phyloP scores from a whole-genome alignment of 2,329 filamentous ascomycete species.

The Colletotrichum echinochloae region DNA sequence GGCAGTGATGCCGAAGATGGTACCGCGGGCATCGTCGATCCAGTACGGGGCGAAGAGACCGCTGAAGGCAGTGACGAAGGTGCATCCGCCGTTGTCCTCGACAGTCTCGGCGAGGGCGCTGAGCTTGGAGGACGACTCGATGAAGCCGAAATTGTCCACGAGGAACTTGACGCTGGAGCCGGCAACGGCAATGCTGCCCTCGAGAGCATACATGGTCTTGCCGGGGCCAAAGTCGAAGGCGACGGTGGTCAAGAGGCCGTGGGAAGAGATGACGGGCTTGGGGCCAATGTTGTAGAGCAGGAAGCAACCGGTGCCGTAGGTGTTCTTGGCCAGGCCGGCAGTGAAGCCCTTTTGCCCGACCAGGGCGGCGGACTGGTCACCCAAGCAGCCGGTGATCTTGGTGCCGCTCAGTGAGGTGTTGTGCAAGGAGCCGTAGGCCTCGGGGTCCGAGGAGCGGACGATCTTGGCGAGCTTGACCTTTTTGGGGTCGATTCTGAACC shows the following conservation, averaged over 20 bases:
- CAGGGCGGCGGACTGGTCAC: conserved; percentile 84
- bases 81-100: conserved; percentile 78
- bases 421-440: conserved; percentile 74
- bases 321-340: conserved; percentile 84
- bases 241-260: conserved; percentile 82
- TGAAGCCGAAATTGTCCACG: conserved; percentile 68
- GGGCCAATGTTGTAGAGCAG: conserved; percentile 85
- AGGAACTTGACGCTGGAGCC: conserved; percentile 81
- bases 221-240: conserved; percentile 79
- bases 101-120: conserved; percentile 61
- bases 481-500: conserved; percentile 77
- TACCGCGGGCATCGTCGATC: conserved; percentile 86
- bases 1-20: conserved; percentile 82
- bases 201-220: conserved; percentile 79
- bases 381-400: conserved; percentile 81
- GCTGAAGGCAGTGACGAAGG: conserved; percentile 84
- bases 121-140: conserved; percentile 60
- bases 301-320: conserved; percentile 88
- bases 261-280: conserved; percentile 81
- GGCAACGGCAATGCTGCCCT: conserved; percentile 82
- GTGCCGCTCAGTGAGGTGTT: conserved; percentile 73
- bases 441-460: conserved; percentile 76
- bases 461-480: conserved; percentile 83
- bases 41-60: conserved; percentile 87
- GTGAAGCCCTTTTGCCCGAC: conserved; percentile 84